Base-by-base conservation (phyloP, 495 filamentous ascomycete genomes). In the Oleoguttula mirabilis region DNA sequence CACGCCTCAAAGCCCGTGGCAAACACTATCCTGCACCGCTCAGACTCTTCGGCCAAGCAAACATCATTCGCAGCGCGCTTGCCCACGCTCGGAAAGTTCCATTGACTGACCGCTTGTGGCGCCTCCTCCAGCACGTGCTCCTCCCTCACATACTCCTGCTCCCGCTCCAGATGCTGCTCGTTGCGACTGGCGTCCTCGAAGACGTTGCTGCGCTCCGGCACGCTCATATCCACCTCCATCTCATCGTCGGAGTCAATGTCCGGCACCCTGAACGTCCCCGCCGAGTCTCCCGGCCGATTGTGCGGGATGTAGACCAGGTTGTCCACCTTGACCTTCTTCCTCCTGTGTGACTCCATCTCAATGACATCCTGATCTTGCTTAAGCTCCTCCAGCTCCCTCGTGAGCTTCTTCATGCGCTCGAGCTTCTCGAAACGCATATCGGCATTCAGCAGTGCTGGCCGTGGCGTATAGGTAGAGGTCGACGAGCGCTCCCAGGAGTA, bases 231-330 rank as follows among this genome's bases (percentile, higher is more conserved):
- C 32, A 52, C 49, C 39, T 47, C 43, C 37, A 52, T 52, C 39
- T 52, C 49, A n/a, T 52, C 49, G 24, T 52, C 49, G 19, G 25
- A 33, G 31, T 52, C 49, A 12, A 22, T 21, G 21, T 52, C 49
- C 10, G 49, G 49, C 10, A 52, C 49, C 2, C 49, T 20, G 35
- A 52, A 52, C 1, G 45, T 52, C 3, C 38, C 38, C 7, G 10
- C 11, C 10, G 32, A 28, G 15, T 52, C 49, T 7, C 49, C 49
- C 4, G 49, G 49, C 1, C 34, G 43, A 21, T 52, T 47, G 36
- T 52, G 49, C 8, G 49, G 49, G 36, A 52, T 52, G 19, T n/a
- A 27, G 10, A n/a, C 20, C 1, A 52, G 40, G n/a, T 31, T 12
- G 28, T 52, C 49, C 14, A 52, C 42, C 33, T 52, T 52, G 16